Percentiles rank a stretch among this genome's conserved stretches.
phyloP scores from a whole-genome alignment of 805 yeast genomes.

The Yarrowia sp. region DNA sequence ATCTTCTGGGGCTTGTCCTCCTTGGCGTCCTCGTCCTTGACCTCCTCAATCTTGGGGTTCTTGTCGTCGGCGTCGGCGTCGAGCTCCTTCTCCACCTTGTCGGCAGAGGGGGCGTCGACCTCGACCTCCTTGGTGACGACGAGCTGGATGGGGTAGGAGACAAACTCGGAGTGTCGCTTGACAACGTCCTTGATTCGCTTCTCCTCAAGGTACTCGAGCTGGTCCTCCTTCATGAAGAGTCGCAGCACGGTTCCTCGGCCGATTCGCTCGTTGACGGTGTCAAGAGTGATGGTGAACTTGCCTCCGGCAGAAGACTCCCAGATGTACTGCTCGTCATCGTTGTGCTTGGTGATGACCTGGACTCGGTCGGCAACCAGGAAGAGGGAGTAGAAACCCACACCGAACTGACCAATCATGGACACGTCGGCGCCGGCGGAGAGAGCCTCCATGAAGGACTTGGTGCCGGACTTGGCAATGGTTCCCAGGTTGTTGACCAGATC shows the following conservation, averaged over 20 bases:
- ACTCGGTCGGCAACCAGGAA: slow-evolving; percentile 99
- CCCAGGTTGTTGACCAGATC: slow-evolving; percentile 98
- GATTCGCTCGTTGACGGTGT: slow-evolving; percentile 78
- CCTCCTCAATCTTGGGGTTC: slow-evolving; percentile 74
- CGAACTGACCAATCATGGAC: slow-evolving; percentile 99
- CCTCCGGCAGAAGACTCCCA: slow-evolving; percentile 99
- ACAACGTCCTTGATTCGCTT: slow-evolving; percentile 99
- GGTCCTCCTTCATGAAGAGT: slow-evolving; percentile 97
- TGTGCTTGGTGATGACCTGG: slow-evolving; percentile 96
- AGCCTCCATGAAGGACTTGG: slow-evolving; percentile 99
- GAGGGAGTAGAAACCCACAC: slow-evolving; percentile 99
- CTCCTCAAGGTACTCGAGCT: slow-evolving; percentile 98
- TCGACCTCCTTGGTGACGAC: slow-evolving; percentile 98
- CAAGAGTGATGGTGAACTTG: slow-evolving; percentile 93
- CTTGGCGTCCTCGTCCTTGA: slow-evolving; percentile 66
- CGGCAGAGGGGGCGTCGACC: slow-evolving; percentile 90
- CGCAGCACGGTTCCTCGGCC: slow-evolving; percentile 95
- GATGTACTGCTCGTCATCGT: slow-evolving; percentile 98
- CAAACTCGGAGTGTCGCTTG: slow-evolving; percentile 99
- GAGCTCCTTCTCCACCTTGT: slow-evolving; percentile 52
- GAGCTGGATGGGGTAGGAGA: slow-evolving; percentile 97
- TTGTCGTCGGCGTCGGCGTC: slow-evolving; percentile 58
- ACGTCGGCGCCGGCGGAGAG: slow-evolving; percentile 99
- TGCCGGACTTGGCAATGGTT: slow-evolving; percentile 99
- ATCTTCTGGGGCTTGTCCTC: slow-evolving; percentile 82